A percentile compares a stretch with the other conserved stretches of the same genome.
These are phyloP conservation scores for Tuber microsphaerosporum DNA, from an alignment of 495 filamentous ascomycete species.

Conservation along the genomic window DNA sequence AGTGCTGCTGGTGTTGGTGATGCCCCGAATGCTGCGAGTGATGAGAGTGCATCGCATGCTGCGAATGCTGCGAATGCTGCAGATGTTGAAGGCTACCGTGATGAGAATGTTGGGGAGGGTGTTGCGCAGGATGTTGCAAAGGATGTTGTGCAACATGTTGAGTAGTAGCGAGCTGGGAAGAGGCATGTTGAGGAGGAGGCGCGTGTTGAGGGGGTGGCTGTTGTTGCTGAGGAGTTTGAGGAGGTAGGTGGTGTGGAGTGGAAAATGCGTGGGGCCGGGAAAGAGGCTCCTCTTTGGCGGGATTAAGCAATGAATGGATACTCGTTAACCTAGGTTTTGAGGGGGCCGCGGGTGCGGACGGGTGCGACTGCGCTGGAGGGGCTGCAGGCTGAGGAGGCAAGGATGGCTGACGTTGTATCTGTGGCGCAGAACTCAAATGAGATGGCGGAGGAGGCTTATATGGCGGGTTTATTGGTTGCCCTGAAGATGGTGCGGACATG, in stretches of 20 bases:
- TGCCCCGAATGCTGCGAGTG: conserved; percentile 13
- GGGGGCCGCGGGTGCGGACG: conserved; percentile 15
- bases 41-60: conserved; percentile 16
- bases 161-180: conserved; percentile 10
- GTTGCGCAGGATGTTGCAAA: not conserved
- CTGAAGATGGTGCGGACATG: conserved; percentile 23
- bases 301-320: conserved; percentile 37
- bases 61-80: conserved; percentile 5
- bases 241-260: conserved; percentile 1
- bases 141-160: conserved; percentile 15
- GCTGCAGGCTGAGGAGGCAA: conserved; percentile 22
- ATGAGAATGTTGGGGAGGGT: conserved; percentile 12
- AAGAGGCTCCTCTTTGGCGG: conserved; percentile 30
- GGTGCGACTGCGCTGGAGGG: conserved; percentile 1
- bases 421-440: conserved; percentile 13
- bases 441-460: conserved; percentile 25
- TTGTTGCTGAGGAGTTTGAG: conserved; percentile 19
- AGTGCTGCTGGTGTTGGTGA: not conserved
- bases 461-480: conserved; percentile 8
- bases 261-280: conserved; percentile 36
- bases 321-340: conserved; percentile 33
- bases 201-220: conserved; percentile 13
- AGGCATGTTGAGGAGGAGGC: conserved; percentile 12
- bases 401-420: conserved; percentile 15
- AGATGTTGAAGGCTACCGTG: conserved; percentile 14